These are phyloP conservation scores for Plasmodium reichenowi DNA, from an alignment of 169 alveolate genomes.

Conservation along the genomic window DNA sequence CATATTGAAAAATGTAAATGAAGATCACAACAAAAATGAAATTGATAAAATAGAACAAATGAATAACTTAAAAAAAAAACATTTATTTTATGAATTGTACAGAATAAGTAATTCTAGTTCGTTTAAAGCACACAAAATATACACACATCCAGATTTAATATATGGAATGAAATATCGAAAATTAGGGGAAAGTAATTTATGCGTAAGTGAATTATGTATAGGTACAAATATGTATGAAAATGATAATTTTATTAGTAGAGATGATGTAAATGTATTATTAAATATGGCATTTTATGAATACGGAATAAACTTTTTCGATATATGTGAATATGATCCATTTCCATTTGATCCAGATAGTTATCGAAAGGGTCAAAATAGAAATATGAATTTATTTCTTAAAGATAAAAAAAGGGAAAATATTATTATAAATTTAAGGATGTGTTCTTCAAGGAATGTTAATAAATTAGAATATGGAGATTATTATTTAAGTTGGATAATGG, in stretches of 20 bases:
- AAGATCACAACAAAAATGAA: neutral
- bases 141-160: conserved; percentile 57
- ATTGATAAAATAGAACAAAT: neutral
- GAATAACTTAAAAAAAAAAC: conserved; percentile 29
- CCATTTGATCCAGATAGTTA: conserved; percentile 86
- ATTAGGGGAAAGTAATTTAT: conserved; percentile 82
- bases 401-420: conserved; percentile 78
- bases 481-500: conserved; percentile 77
- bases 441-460: conserved; percentile 81
- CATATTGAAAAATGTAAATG: conserved; percentile 36
- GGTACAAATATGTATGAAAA: conserved; percentile 88
- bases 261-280: conserved; percentile 83
- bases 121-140: conserved; percentile 57
- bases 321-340: conserved; percentile 88
- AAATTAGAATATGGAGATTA: conserved; percentile 57
- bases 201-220: conserved; percentile 86
- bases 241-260: conserved; percentile 84
- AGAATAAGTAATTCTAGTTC: conserved; percentile 59
- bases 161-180: conserved; percentile 82
- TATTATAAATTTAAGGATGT: conserved; percentile 76
- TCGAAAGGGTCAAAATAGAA: conserved; percentile 83
- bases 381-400: conserved; percentile 78
- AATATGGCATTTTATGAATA: conserved; percentile 85
- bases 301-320: conserved; percentile 88
- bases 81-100: conserved; percentile 49